Percentiles rank a stretch among this genome's conserved stretches.
Evolutionary conservation across 1,139 yeast species (phyloP).

Genomic region (Arxiozyma telluris): DNA sequence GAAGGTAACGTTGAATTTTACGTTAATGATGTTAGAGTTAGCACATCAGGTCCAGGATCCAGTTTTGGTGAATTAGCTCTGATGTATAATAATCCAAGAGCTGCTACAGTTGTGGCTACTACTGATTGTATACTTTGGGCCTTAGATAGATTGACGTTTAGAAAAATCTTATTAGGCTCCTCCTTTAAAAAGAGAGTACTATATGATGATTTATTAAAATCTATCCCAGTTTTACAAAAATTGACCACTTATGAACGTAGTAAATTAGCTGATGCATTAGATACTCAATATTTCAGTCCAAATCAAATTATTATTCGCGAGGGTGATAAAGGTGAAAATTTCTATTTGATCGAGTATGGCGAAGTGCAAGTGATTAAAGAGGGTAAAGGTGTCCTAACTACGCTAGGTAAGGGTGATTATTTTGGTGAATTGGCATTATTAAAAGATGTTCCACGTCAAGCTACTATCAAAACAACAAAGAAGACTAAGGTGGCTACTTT

Average conservation of each 20-base stretch:
- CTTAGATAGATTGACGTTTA: constrained; percentile 84
- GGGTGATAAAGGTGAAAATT: constrained; percentile 88
- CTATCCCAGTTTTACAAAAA: constrained; percentile 66
- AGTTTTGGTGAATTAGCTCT: constrained; percentile 95
- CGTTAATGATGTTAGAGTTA: constrained; percentile 66
- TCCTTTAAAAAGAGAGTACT: constrained; percentile 83
- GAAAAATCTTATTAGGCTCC: constrained; percentile 82
- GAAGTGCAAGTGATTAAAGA: constrained; percentile 61
- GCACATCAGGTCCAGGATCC: constrained; percentile 72
- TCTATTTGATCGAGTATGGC: constrained; percentile 84
- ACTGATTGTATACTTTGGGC: constrained; percentile 78
- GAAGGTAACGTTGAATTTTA: constrained; percentile 73
- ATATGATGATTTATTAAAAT: constrained; percentile 83
- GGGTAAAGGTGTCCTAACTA: constrained; percentile 49
- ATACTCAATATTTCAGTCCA: constrained; percentile 60
- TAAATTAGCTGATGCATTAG: constrained; percentile 88
- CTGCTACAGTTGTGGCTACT: constrained; percentile 83
- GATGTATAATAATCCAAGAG: constrained; percentile 96
- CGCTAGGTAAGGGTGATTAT: constrained; percentile 74
- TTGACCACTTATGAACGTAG: constrained; percentile 79
- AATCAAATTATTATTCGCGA: constrained; percentile 74
- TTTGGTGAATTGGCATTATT: constrained; percentile 93
- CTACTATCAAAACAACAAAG: constrained; percentile 75
- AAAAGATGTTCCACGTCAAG: constrained; percentile 89
- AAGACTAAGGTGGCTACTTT: constrained; percentile 80